These are phyloP conservation scores for Chloranthus sessilifolius DNA, from an alignment of 164 flowering plant genomes.

Conservation along the genomic window DNA sequence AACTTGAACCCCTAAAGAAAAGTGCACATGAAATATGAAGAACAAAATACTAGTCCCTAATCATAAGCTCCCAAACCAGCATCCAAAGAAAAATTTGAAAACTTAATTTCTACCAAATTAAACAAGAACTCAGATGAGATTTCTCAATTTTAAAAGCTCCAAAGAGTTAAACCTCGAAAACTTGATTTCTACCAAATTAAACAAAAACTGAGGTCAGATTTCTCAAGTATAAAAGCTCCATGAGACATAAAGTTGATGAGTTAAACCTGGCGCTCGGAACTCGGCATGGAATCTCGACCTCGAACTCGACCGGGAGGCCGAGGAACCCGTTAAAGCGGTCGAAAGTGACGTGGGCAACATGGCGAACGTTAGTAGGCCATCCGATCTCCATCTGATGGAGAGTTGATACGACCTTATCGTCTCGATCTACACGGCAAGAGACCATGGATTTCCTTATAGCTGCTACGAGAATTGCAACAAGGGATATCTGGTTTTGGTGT, in stretches of 20 bases:
- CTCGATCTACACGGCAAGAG: conserved; percentile 62
- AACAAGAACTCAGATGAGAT: conserved; percentile 16
- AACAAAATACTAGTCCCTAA: too few relatives aligned
- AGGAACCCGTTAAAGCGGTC: conserved; percentile 91
- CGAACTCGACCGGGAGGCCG: conserved; percentile 91
- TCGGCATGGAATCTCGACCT: conserved; percentile 70
- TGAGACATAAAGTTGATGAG: not conserved
- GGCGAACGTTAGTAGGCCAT: conserved; percentile 90
- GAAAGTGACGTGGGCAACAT: conserved; percentile 89
- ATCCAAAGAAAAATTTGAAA: not conserved
- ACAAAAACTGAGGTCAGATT: conserved; percentile 16
- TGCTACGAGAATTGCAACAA: conserved; percentile 50
- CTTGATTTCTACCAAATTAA: conserved; percentile 2
- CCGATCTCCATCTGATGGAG: conserved; percentile 81
- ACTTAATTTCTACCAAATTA: conserved; percentile 2
- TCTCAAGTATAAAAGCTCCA: conserved; percentile 11
- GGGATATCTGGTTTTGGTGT: conserved; percentile 50
- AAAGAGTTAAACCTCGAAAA: not conserved
- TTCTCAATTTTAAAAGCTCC: conserved; percentile 11
- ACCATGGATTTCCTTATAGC: conserved; percentile 87
- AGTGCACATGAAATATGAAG: too few relatives aligned
- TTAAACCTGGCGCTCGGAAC: conserved; percentile 93
- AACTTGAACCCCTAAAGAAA: too few relatives aligned
- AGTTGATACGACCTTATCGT: conserved; percentile 46
- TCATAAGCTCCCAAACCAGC: not conserved